phyloP scores from a whole-genome alignment of 352 stramenopile genomes.

The Phytophthora palmivora region DNA sequence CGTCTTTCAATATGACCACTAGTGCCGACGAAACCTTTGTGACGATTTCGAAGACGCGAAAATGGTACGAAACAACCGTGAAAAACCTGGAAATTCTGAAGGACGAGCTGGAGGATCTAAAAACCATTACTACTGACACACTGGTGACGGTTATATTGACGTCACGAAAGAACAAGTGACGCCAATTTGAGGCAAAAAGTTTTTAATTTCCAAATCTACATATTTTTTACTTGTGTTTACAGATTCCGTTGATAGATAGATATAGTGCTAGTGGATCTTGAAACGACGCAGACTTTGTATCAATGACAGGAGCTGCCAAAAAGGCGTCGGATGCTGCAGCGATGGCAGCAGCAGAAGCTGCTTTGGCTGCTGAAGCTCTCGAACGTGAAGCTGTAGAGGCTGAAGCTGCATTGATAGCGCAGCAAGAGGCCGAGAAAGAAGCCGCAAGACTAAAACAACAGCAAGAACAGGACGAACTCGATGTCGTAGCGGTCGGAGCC shows the following conservation, averaged over 20 bases:
- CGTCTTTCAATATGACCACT: not conserved
- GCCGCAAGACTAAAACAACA: slow-evolving; percentile 9
- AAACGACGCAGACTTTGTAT: slow-evolving; percentile 19
- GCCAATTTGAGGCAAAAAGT: no score
- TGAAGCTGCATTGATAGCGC: slow-evolving; percentile 4
- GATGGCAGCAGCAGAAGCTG: slow-evolving; percentile 14
- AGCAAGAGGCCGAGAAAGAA: slow-evolving; percentile 24
- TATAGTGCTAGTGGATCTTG: slow-evolving; percentile 15
- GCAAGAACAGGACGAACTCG: slow-evolving; percentile 46
- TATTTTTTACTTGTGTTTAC: no score
- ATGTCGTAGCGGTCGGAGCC: slow-evolving; percentile 75
- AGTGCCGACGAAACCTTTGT: not conserved
- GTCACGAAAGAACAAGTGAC: not conserved
- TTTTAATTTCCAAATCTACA: no score
- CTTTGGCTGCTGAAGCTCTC: slow-evolving; percentile 5
- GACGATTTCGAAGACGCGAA: slow-evolving; percentile 19
- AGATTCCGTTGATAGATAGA: no score
- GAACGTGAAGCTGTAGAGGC: slow-evolving; percentile 16
- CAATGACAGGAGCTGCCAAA: slow-evolving; percentile 25
- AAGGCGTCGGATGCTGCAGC: slow-evolving; percentile 12
- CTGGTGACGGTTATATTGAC: not conserved
- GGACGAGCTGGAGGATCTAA: not conserved
- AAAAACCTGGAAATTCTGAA: not conserved
- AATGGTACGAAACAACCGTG: slow-evolving; percentile 7
- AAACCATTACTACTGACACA: not conserved